These are phyloP conservation scores for Acaromyces ingoldii DNA, from an alignment of 1,284 basidiomycete species.

Conservation along the genomic window DNA sequence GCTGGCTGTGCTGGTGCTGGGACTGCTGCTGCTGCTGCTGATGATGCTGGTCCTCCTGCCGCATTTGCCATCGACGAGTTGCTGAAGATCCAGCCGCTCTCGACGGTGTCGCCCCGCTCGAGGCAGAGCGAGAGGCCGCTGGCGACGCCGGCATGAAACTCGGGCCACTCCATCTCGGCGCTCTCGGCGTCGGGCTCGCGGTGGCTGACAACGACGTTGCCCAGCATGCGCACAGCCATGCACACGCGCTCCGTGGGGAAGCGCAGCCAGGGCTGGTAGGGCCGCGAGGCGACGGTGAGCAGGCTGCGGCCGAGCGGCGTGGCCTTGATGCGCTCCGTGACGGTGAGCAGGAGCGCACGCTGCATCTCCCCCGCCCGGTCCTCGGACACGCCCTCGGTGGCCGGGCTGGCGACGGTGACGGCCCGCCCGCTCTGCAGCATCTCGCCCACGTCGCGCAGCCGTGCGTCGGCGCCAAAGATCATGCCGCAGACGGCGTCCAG, in stretches of 20 bases:
- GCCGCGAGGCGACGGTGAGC: conserved; percentile 36
- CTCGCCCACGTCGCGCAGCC: conserved; percentile 40
- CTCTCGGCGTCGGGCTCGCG: conserved; percentile 24
- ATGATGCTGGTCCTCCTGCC: no score
- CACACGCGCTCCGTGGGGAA: conserved; percentile 38
- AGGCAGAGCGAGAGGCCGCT: conserved; percentile 69
- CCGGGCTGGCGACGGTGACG: conserved; percentile 25
- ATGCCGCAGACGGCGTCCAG: conserved; percentile 40
- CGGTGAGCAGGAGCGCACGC: background rate
- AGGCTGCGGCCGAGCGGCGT: conserved; percentile 39
- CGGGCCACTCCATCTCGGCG: conserved; percentile 69
- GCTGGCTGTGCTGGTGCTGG: no score
- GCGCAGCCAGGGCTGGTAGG: conserved; percentile 29
- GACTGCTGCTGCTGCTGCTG: no score
- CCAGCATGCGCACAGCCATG: conserved; percentile 26
- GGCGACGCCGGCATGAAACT: conserved; percentile 95
- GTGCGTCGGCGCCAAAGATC: conserved; percentile 38
- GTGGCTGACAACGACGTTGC: conserved; percentile 11
- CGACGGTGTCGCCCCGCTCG: conserved; percentile 58
- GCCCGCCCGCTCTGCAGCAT: conserved; percentile 37
- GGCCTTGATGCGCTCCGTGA: conserved; percentile 41
- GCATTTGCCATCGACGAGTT: no score
- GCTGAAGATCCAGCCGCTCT: conserved; percentile 48
- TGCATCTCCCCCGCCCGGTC: background rate
- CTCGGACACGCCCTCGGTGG: conserved; percentile 26